These are phyloP conservation scores for Yamadazyma kanchanaburiensis DNA, from an alignment of 1,139 yeast species.

Conservation along the genomic window DNA sequence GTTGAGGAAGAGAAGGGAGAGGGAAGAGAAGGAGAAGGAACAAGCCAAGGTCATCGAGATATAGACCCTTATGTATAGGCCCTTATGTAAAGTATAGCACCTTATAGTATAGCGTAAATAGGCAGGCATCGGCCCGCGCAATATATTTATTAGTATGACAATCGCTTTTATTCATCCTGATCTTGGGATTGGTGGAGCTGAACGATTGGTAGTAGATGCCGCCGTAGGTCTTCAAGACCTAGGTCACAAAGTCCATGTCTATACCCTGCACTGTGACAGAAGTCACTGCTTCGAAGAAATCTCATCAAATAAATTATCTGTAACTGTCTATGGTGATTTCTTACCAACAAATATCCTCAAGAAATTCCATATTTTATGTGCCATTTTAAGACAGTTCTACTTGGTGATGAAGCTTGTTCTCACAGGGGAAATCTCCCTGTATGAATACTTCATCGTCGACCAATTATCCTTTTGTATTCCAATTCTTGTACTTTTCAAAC, in stretches of 20 bases:
- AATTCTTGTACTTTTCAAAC: constrained; percentile 51
- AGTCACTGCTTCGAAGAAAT: constrained; percentile 91
- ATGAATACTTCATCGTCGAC: constrained; percentile 80
- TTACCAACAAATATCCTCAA: constrained; percentile 70
- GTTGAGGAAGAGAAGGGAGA: constrained; percentile 38
- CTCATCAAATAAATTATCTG: constrained; percentile 50
- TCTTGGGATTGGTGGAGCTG: constrained; percentile 96
- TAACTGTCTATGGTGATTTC: constrained; percentile 75
- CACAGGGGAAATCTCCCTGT: constrained; percentile 44
- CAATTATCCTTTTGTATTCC: constrained; percentile 89
- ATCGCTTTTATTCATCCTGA: constrained; percentile 95
- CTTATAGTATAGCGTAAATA: too few species aligned
- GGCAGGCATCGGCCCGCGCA: too few species aligned
- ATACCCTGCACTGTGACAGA: constrained; percentile 86
- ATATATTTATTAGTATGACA: too few species aligned
- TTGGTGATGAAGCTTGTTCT: constrained; percentile 49
- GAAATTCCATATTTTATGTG: constrained; percentile 74
- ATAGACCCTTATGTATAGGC: too few species aligned
- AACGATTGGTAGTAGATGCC: constrained; percentile 89
- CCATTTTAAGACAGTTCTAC: constrained; percentile 78
- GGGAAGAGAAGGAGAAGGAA: constrained; percentile 28
- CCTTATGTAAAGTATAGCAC: too few species aligned
- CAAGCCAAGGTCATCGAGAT: too few species aligned
- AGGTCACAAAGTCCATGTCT: constrained; percentile 66
- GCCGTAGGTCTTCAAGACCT: constrained; percentile 78